Conservation (phyloP, 2,329 filamentous ascomycete species). For the Purpureocillium takamizusanense region DNA sequence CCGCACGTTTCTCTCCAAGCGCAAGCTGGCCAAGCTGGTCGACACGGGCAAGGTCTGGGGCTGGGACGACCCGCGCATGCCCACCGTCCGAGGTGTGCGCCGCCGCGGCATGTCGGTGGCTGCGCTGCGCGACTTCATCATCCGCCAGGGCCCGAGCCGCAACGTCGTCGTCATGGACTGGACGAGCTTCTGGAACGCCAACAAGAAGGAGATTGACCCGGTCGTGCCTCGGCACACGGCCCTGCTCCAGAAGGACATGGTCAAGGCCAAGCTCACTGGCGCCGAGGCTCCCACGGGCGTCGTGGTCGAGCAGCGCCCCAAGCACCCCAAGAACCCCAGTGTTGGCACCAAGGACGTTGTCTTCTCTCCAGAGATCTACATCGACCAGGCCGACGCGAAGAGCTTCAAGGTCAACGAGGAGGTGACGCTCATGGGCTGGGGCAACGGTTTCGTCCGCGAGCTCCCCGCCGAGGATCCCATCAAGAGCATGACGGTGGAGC, state of each 20-base stretch:
- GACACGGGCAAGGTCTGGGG: slow-evolving; percentile 68
- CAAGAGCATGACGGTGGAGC: slow-evolving; percentile 65
- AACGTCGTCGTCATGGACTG: slow-evolving; percentile 82
- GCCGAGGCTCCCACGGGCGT: slow-evolving; percentile 55
- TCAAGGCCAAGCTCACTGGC: slow-evolving; percentile 61
- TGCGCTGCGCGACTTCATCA: slow-evolving; percentile 73
- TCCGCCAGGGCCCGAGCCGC: slow-evolving; percentile 75
- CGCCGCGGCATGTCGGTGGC: slow-evolving; percentile 71
- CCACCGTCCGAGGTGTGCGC: slow-evolving; percentile 70
- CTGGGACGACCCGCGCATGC: slow-evolving; percentile 84
- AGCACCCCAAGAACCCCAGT: slow-evolving; percentile 81
- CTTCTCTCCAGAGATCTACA: slow-evolving; percentile 63
- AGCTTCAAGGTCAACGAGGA: slow-evolving; percentile 79
- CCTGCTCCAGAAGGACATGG: slow-evolving; percentile 60
- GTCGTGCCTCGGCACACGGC: slow-evolving; percentile 66
- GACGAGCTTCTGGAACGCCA: slow-evolving; percentile 63
- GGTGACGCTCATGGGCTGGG: slow-evolving; percentile 95
- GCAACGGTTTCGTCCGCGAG: slow-evolving; percentile 71
- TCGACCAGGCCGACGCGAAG: slow-evolving; percentile 82
- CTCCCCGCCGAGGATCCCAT: slow-evolving; percentile 52
- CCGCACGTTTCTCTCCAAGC: slow-evolving; percentile 73
- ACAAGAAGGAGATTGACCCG: slow-evolving; percentile 78
- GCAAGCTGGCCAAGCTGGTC: slow-evolving; percentile 77
- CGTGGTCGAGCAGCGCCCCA: slow-evolving; percentile 66
- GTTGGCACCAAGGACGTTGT: slow-evolving; percentile 80